A percentile compares a stretch with the other conserved stretches of the same genome.
Conservation (phyloP, 2,329 filamentous ascomycete genomes). For the Escovopsis sp. region DNA sequence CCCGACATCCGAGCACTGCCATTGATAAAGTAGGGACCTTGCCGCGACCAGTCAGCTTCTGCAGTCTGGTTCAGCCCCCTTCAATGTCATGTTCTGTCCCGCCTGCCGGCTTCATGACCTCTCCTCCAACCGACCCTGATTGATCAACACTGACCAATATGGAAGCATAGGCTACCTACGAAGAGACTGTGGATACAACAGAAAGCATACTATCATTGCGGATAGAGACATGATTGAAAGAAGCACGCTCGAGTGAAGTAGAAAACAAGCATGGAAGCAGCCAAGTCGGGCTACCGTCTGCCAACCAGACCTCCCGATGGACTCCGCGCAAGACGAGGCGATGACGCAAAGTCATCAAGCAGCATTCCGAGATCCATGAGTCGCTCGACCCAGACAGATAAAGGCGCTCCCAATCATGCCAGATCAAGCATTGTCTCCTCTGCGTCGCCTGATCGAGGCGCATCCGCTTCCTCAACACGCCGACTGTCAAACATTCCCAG, state of each 20-base stretch:
- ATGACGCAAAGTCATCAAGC: constrained; percentile 9
- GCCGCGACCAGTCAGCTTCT: no score
- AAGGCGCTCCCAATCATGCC: constrained; percentile 7
- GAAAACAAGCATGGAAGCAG: constrained; percentile 29
- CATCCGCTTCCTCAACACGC: constrained; percentile 11
- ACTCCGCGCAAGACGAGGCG: constrained; percentile 15
- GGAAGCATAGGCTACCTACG: constrained; percentile 1
- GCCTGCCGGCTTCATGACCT: background rate
- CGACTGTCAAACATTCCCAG: constrained; percentile 14
- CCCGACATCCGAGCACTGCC: no score
- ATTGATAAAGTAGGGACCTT: no score
- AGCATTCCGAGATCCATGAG: constrained; percentile 12
- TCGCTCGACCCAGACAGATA: constrained; percentile 10
- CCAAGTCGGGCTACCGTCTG: constrained; percentile 25
- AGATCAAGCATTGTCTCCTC: constrained; percentile 8
- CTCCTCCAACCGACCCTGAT: background rate
- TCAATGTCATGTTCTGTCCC: no score
- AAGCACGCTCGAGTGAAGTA: constrained; percentile 12
- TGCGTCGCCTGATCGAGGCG: constrained; percentile 10
- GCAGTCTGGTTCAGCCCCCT: no score
- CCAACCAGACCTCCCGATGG: constrained; percentile 25
- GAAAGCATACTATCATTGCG: background rate
- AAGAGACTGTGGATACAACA: no score
- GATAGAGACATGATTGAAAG: constrained; percentile 9
- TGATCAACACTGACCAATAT: background rate